Evolutionary conservation across 1,284 basidiomycete species (phyloP).

Genomic region (Sutorius eximius): DNA sequence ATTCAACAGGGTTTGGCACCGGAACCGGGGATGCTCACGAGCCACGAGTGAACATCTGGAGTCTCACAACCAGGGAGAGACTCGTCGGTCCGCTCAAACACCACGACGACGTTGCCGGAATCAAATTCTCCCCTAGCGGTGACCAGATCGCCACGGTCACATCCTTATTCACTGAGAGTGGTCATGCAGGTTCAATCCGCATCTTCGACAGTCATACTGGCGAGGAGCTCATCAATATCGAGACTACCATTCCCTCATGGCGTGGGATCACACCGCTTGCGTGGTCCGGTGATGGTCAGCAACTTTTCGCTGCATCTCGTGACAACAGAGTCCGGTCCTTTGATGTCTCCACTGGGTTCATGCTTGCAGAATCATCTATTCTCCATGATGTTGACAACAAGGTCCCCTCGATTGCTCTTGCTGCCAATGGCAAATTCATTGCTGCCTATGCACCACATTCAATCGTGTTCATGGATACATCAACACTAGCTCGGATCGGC

Average conservation of each 20-base stretch:
- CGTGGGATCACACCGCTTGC: not conserved
- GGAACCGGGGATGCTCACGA: too few relatives aligned
- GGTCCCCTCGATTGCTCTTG: not conserved
- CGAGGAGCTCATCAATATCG: not conserved
- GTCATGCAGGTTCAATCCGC: not conserved
- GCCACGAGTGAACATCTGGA: not conserved
- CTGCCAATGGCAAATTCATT: not conserved
- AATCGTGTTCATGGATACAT: not conserved
- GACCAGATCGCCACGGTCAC: not conserved
- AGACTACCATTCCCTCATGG: not conserved
- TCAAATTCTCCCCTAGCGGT: not conserved
- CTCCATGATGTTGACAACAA: not conserved
- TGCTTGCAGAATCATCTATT: not conserved
- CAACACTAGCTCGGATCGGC: not conserved
- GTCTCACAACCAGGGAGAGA: not conserved
- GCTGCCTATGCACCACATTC: not conserved
- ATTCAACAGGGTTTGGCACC: not conserved
- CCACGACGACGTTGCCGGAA: not conserved
- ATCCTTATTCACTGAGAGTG: too few relatives aligned
- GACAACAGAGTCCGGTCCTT: not conserved
- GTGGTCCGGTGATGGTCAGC: not conserved
- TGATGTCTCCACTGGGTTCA: not conserved
- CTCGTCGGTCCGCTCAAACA: not conserved
- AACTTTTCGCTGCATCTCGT: not conserved
- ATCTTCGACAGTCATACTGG: not conserved